Evolutionary conservation across 176 grass and related monocot genomes (phyloP).

Genomic region (Phragmites australis): DNA sequence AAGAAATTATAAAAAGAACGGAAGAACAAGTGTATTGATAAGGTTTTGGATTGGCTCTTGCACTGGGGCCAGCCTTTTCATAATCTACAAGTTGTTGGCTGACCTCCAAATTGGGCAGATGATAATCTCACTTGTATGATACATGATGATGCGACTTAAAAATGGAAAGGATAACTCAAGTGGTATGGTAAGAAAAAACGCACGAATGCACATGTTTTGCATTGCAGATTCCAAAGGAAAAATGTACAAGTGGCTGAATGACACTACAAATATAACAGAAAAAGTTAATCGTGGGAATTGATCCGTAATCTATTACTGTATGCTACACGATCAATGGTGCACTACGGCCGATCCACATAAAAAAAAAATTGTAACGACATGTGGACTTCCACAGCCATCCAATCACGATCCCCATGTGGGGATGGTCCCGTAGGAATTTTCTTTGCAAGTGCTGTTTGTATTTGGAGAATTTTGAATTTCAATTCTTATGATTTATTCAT

Average conservation of each 20-base stretch:
- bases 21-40: not conserved
- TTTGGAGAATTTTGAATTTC: too few species aligned
- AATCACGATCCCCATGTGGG: not conserved
- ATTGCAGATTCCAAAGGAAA: not conserved
- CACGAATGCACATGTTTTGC: not conserved
- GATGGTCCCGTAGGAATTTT: not conserved
- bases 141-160: not conserved
- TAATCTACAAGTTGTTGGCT: not conserved
- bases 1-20: not conserved
- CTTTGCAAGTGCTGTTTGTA: not conserved
- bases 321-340: not conserved
- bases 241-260: not conserved
- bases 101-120: not conserved
- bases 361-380: not conserved
- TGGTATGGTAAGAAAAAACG: not conserved
- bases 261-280: not conserved
- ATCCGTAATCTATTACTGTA: not conserved
- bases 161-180: not conserved
- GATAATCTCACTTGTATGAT: not conserved
- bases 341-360: not conserved
- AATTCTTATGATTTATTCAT: not conserved
- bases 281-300: not conserved
- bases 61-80: not conserved
- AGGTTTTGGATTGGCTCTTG: not conserved
- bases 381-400: not conserved